These are phyloP conservation scores for Pisolithus marmoratus DNA, from an alignment of 768 basidiomycete species.

Conservation along the genomic window DNA sequence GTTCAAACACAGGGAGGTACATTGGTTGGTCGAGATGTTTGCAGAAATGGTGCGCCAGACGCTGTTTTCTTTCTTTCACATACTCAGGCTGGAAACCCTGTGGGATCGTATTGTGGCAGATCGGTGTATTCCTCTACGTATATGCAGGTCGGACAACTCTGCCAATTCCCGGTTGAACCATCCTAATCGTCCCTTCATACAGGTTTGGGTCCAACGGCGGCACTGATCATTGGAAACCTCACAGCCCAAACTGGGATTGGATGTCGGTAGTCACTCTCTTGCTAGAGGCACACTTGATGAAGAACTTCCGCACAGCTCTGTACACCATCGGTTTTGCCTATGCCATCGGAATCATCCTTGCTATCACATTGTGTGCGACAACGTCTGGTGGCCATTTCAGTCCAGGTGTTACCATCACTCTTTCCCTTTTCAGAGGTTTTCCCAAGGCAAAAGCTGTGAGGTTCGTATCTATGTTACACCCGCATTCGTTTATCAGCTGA, in stretches of 20 bases:
- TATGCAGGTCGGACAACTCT: conserved; percentile 37
- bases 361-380: conserved; percentile 43
- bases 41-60: conserved; percentile 48
- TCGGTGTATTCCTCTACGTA: conserved; percentile 59
- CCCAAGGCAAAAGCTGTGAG: conserved; percentile 45
- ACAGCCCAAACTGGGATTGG: conserved; percentile 37
- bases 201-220: conserved; percentile 53
- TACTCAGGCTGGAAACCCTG: too few relatives aligned
- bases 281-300: background rate
- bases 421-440: conserved; percentile 49
- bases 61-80: background rate
- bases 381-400: conserved; percentile 64
- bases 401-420: conserved; percentile 54
- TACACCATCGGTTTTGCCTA: conserved; percentile 56
- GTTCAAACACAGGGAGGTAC: conserved; percentile 38
- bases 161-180: background rate
- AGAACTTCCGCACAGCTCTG: conserved; percentile 34
- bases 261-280: conserved; percentile 35
- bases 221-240: conserved; percentile 44
- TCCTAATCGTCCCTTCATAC: background rate
- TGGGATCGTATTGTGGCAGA: conserved; percentile 26
- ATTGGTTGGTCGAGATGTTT: conserved; percentile 52
- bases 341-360: conserved; percentile 54
- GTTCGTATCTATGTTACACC: conserved; percentile 32
- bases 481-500: background rate